Conservation (phyloP, 1,284 basidiomycete genomes). For the Ganoderma sp. region DNA sequence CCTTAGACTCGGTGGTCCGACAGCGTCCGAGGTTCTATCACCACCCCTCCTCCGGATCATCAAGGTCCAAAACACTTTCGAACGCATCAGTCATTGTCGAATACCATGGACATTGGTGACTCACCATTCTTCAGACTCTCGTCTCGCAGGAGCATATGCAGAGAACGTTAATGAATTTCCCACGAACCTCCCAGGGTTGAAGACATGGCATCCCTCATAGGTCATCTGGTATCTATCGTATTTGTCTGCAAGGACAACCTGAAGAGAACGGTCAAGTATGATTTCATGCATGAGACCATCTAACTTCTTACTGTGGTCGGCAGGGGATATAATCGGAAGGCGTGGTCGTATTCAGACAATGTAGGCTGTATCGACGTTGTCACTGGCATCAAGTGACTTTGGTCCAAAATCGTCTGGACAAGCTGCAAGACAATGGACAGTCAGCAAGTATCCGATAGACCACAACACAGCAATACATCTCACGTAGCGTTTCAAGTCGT, state of each 20-base stretch:
- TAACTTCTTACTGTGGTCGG: constrained; percentile 78
- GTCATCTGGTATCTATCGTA: constrained; percentile 97
- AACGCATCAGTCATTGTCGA: background rate
- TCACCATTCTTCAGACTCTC: constrained; percentile 81
- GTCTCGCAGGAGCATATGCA: constrained; percentile 83
- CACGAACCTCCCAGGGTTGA: constrained; percentile 94
- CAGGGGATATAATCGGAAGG: constrained; percentile 92
- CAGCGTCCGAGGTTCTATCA: constrained; percentile 10
- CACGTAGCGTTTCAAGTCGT: constrained; percentile 88
- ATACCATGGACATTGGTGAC: constrained; percentile 24
- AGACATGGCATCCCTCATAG: constrained; percentile 98
- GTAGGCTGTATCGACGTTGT: constrained; percentile 86
- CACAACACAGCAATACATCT: constrained; percentile 38
- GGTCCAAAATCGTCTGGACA: constrained; percentile 92
- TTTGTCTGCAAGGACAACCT: constrained; percentile 96
- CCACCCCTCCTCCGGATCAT: constrained; percentile 26
- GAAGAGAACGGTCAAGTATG: constrained; percentile 13
- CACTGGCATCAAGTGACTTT: constrained; percentile 89
- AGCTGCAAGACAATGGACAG: constrained; percentile 59
- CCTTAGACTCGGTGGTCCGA: background rate
- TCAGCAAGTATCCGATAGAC: background rate
- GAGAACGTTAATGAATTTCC: constrained; percentile 83
- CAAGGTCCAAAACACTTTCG: constrained; percentile 25
- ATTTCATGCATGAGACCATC: constrained; percentile 15
- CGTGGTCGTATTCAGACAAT: constrained; percentile 91